phyloP scores from a whole-genome alignment of 805 yeast species.

The Saccharomycopsis lassenensis region DNA sequence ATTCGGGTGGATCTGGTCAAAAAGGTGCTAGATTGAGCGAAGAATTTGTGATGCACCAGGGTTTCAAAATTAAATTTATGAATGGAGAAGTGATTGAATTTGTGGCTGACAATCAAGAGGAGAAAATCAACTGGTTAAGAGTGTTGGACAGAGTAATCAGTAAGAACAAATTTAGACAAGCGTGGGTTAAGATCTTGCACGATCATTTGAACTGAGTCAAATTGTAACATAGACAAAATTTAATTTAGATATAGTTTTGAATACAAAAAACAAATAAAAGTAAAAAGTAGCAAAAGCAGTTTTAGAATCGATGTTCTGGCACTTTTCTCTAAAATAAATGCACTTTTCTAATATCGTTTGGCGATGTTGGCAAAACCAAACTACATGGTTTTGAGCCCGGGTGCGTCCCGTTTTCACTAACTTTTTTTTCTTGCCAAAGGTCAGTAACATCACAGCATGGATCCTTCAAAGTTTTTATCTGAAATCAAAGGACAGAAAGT shows the following conservation, averaged over 20 bases:
- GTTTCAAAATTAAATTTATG: conserved; percentile 63
- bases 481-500: conserved; percentile 74
- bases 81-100: conserved; percentile 78
- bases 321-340: no score
- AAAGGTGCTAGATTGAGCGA: conserved; percentile 56
- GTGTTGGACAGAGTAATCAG: conserved; percentile 45
- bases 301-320: no score
- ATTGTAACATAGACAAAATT: no score
- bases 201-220: conserved; percentile 12
- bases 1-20: conserved; percentile 22
- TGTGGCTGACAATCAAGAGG: conserved; percentile 63
- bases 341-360: no score
- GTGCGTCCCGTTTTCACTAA: no score
- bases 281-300: no score
- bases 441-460: no score
- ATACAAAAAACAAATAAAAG: no score
- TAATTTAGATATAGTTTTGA: no score
- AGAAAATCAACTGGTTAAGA: conserved; percentile 56
- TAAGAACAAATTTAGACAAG: conserved; percentile 47
- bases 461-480: conserved; percentile 67
- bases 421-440: no score
- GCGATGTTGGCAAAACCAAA: no score
- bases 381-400: no score
- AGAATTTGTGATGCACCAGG: conserved; percentile 54
- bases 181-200: conserved; percentile 45